Percentiles rank a stretch among this genome's conserved stretches.
Evolutionary conservation across 805 yeast species (phyloP).

Genomic region (Candida anglica): DNA sequence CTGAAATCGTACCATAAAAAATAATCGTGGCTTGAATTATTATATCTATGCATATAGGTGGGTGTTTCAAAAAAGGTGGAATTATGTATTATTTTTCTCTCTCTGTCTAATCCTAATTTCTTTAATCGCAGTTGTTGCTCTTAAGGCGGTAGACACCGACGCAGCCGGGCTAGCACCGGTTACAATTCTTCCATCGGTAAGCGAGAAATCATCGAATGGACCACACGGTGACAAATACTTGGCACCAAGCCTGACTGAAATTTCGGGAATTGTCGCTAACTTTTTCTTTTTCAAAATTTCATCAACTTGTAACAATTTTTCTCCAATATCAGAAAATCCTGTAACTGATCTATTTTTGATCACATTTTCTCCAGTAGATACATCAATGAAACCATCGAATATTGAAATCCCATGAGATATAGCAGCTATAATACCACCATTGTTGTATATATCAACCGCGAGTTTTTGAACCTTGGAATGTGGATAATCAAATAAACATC

Average conservation of each 20-base stretch:
- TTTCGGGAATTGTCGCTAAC: slow-evolving; percentile 32
- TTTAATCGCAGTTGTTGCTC: slow-evolving; percentile 17
- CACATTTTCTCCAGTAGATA: slow-evolving; percentile 38
- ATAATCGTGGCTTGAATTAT: too few species aligned
- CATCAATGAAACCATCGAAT: slow-evolving; percentile 45
- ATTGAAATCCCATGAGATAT: slow-evolving; percentile 70
- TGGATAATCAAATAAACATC: slow-evolving; percentile 55
- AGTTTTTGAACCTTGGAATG: slow-evolving; percentile 43
- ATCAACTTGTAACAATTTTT: slow-evolving; percentile 23
- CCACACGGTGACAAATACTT: slow-evolving; percentile 42
- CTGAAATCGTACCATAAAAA: too few species aligned
- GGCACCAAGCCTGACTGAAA: slow-evolving; percentile 40
- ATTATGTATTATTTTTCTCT: too few species aligned
- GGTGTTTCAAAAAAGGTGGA: too few species aligned
- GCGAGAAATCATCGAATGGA: slow-evolving; percentile 49
- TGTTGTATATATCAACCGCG: slow-evolving; percentile 43
- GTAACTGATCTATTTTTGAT: slow-evolving; percentile 53
- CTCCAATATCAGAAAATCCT: slow-evolving; percentile 60
- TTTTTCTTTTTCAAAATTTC: slow-evolving; percentile 16
- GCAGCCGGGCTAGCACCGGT: slow-evolving; percentile 68
- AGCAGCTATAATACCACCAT: slow-evolving; percentile 57
- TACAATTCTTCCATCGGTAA: slow-evolving; percentile 55
- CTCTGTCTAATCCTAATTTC: slow-evolving; percentile 2
- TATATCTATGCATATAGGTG: too few species aligned
- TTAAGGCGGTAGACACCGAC: slow-evolving; percentile 46